Evolutionary conservation across 2,329 filamentous ascomycete species (phyloP), one percentile per base, ranked within the genome.

Genomic region (Aureobasidium pullulans): DNA sequence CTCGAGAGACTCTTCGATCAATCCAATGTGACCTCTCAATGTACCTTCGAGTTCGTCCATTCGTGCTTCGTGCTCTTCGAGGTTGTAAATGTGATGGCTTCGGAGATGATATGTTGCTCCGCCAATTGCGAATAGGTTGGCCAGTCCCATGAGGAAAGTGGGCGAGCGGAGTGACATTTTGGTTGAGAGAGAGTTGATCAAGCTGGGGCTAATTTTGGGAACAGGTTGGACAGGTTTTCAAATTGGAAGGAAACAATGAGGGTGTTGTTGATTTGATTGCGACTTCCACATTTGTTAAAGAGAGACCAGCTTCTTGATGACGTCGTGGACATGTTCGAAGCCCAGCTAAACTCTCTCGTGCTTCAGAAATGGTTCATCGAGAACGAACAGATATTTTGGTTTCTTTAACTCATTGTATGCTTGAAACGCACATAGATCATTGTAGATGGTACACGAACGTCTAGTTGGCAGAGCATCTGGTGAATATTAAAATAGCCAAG

Each of bases 11-110:
- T 78, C 76, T 62, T 79, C 76, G 43, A 79, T 79, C 16, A 78
- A 52, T 1, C 75, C 76, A 60, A 78, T 77, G 60, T 79, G 76
- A 2, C 76, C 76, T 60, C 76, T 64, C 37, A 79, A 61, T 13
- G 76, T 79, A 6, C 77, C 76, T 63, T 79, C 76, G 2, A 79
- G 69, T 59, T 78, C 76, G 54, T 79, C 76, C 63, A 77, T 71
- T 9, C 76, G 72, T 3, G 77, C 76, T 67, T 79, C 77, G 63
- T 77, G 72, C 62, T 79, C 76, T 66, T 77, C 72, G 4, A 76
- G 70, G 59, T 76, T 77, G 66, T 74, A 73, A 31, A 72, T 67
- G 57, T 76, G 72, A 59, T 71, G 72, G 40, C 53, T 61, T 39
- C 62, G 52, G 19, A 63, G 59, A 40, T 56, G 50, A 29, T 62